phyloP scores from a whole-genome alignment of 2,329 filamentous ascomycete species.

The Cordyceps cicadae region DNA sequence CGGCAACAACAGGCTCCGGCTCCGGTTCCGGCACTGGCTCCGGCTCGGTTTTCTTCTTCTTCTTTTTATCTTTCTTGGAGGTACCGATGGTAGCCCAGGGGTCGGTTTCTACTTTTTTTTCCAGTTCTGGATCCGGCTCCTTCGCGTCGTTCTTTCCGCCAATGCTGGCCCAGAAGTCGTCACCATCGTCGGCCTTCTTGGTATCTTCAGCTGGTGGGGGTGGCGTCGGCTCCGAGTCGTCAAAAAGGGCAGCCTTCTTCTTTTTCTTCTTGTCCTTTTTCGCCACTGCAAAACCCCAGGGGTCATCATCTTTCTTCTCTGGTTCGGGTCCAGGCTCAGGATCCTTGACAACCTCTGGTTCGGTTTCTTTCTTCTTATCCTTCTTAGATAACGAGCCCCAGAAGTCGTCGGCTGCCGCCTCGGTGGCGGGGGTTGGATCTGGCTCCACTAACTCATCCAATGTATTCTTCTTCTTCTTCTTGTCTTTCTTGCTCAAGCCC shows the following conservation, averaged over 20 bases:
- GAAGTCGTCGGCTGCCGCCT: slow-evolving; percentile 14
- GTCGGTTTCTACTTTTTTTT: slow-evolving; percentile 16
- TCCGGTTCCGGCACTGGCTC: slow-evolving; percentile 13
- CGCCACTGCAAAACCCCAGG: slow-evolving; percentile 19
- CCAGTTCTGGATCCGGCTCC: slow-evolving; percentile 18
- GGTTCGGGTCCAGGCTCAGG: slow-evolving; percentile 18
- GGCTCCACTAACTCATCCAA: slow-evolving; percentile 10
- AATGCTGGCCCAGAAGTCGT: slow-evolving; percentile 18
- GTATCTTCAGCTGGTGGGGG: slow-evolving; percentile 10
- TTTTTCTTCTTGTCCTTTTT: slow-evolving; percentile 19
- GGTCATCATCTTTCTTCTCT: slow-evolving; percentile 23
- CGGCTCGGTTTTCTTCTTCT: slow-evolving; percentile 21
- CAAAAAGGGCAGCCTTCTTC: slow-evolving; percentile 13
- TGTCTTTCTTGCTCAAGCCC: slow-evolving; percentile 23
- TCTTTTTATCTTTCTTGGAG: slow-evolving; percentile 26
- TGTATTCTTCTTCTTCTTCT: slow-evolving; percentile 26
- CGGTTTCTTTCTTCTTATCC: slow-evolving; percentile 27
- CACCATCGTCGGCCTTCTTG: slow-evolving; percentile 13
- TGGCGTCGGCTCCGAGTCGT: slow-evolving; percentile 15
- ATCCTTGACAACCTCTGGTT: slow-evolving; percentile 17
- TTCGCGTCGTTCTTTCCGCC: slow-evolving; percentile 27
- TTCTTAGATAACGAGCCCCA: slow-evolving; percentile 17
- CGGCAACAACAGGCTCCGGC: slow-evolving; percentile 13
- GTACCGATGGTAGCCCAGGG: slow-evolving; percentile 15
- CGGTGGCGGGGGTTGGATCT: slow-evolving; percentile 8